phyloP scores from a whole-genome alignment of 108 stramenopile species.

The Skeletonema menzelii region DNA sequence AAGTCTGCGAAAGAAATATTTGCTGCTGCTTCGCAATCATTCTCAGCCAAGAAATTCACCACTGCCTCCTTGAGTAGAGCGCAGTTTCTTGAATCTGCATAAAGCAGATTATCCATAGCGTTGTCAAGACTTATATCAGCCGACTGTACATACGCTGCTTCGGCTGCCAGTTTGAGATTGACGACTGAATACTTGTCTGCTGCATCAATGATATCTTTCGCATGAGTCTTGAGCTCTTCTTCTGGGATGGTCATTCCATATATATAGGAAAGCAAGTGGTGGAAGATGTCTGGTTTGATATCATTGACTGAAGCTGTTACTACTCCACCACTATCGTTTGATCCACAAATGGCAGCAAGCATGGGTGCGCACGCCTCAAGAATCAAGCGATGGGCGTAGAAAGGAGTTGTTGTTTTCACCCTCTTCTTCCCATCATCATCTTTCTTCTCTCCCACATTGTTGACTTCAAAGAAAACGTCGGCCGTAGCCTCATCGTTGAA shows the following conservation, averaged over 20 bases:
- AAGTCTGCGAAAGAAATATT: not conserved
- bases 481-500: not conserved
- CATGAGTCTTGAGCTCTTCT: too few relatives aligned
- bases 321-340: not conserved
- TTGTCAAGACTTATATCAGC: not conserved
- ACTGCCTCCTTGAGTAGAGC: slow-evolving; percentile 15
- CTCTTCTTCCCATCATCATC: not conserved
- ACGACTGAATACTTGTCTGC: too few relatives aligned
- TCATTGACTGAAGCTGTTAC: slow-evolving; percentile 1
- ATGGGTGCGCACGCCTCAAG: not conserved
- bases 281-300: slow-evolving; percentile 7
- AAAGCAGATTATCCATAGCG: not conserved
- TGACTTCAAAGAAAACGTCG: not conserved
- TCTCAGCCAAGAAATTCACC: slow-evolving; percentile 12
- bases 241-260: too few relatives aligned
- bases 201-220: too few relatives aligned
- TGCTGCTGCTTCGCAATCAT: not conserved
- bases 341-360: not conserved
- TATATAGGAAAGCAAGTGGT: too few relatives aligned
- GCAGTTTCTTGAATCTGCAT: slow-evolving; percentile 2
- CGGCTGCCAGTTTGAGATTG: too few relatives aligned
- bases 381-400: not conserved
- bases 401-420: not conserved
- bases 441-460: not conserved
- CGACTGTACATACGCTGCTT: slow-evolving; percentile 8